phyloP scores from a whole-genome alignment of 306 rosid genomes.

The Coriaria nepalensis region DNA sequence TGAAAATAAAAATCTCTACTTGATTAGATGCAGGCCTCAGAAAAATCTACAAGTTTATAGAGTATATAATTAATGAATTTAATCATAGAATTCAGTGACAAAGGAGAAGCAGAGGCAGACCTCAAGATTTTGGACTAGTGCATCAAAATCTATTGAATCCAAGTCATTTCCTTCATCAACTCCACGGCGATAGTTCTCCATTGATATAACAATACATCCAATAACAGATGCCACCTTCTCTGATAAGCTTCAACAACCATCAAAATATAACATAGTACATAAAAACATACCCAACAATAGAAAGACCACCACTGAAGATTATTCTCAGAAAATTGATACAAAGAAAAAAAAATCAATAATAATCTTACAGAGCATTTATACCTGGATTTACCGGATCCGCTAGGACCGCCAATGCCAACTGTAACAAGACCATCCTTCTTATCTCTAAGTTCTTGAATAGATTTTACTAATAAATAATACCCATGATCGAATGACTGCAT shows the following conservation, averaged over 20 bases:
- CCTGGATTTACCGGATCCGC: conserved; percentile 98
- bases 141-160: conserved; percentile 62
- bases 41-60: conserved; percentile 4
- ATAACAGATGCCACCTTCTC: conserved; percentile 97
- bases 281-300: conserved; percentile 15
- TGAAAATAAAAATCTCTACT: neutral
- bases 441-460: conserved; percentile 95
- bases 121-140: conserved; percentile 82
- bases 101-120: conserved; percentile 37
- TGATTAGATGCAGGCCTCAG: conserved; percentile 10
- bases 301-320: conserved; percentile 6
- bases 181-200: conserved; percentile 89
- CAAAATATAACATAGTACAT: conserved; percentile 14
- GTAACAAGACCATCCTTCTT: conserved; percentile 79
- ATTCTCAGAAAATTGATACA: neutral
- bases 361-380: conserved; percentile 7
- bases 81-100: neutral
- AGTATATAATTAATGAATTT: too few species aligned
- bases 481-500: conserved; percentile 98
- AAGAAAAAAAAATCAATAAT: neutral
- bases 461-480: conserved; percentile 81
- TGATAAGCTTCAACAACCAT: conserved; percentile 76
- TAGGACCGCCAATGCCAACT: conserved; percentile 95
- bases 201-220: conserved; percentile 83
- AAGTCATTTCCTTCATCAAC: conserved; percentile 77